Percentiles rank a stretch among this genome's conserved stretches.
Evolutionary conservation across 2,329 filamentous ascomycete species (phyloP).

Genomic region (Cladorrhinum sp.): DNA sequence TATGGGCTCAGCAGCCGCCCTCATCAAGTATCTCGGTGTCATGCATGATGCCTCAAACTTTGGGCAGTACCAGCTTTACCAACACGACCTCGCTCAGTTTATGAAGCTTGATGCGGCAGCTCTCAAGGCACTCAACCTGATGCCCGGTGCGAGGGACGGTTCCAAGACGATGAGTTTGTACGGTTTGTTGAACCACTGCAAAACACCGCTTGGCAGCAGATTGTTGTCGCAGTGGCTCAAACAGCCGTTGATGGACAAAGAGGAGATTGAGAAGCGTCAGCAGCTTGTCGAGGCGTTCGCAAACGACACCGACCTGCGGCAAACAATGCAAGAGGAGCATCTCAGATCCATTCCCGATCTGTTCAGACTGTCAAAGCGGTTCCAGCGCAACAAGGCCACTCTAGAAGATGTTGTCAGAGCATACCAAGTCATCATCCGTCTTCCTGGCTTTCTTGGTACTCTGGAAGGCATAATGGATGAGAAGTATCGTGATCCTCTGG

Average conservation of each 20-base stretch:
- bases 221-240: conserved; percentile 95
- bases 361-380: conserved; percentile 89
- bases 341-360: conserved; percentile 89
- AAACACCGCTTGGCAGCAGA: conserved; percentile 88
- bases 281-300: conserved; percentile 95
- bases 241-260: conserved; percentile 88
- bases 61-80: conserved; percentile 94
- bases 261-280: conserved; percentile 86
- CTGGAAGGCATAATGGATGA: conserved; percentile 96
- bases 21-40: conserved; percentile 92
- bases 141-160: conserved; percentile 92
- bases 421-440: conserved; percentile 88
- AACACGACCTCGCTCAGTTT: conserved; percentile 93
- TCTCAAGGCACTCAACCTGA: conserved; percentile 89
- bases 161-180: conserved; percentile 98
- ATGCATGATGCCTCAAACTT: conserved; percentile 93
- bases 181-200: conserved; percentile 94
- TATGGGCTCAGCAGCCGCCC: conserved; percentile 88
- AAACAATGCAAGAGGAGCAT: conserved; percentile 96
- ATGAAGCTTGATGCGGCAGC: conserved; percentile 98
- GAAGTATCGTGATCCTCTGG: conserved; percentile 80
- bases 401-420: conserved; percentile 93
- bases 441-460: conserved; percentile 86
- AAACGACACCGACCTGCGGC: conserved; percentile 84
- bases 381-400: conserved; percentile 86